These are phyloP conservation scores for Neonectria hederae DNA, from an alignment of 2,329 filamentous ascomycete genomes.

Conservation along the genomic window DNA sequence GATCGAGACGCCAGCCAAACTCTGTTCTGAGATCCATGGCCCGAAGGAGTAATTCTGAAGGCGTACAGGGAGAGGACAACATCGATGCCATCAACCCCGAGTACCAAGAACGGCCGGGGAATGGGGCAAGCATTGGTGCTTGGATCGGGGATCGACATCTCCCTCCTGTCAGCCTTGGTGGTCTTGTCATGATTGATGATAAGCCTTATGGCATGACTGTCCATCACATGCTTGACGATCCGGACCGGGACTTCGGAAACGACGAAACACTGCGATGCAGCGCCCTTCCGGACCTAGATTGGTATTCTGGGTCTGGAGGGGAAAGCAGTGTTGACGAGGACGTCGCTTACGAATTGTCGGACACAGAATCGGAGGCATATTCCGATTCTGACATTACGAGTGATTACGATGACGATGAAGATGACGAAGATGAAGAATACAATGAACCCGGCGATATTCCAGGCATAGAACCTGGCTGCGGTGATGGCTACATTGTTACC, in stretches of 20 bases:
- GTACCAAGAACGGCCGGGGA: conserved; percentile 81
- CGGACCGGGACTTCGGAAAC: conserved; percentile 56
- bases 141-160: conserved; percentile 87
- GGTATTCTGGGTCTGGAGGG: conserved; percentile 54
- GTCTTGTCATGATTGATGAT: conserved; percentile 84
- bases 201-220: conserved; percentile 94
- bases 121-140: conserved; percentile 92
- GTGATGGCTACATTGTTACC: conserved; percentile 82
- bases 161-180: conserved; percentile 90
- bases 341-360: conserved; percentile 69
- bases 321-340: conserved; percentile 62
- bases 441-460: conserved; percentile 78
- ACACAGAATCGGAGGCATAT: conserved; percentile 65
- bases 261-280: conserved; percentile 49
- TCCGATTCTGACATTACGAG: conserved; percentile 64
- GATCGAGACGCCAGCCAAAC: conserved; percentile 61
- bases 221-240: conserved; percentile 91
- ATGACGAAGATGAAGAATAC: conserved; percentile 65
- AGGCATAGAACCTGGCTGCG: conserved; percentile 78
- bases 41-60: conserved; percentile 42
- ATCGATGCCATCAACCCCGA: conserved; percentile 70
- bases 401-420: conserved; percentile 60
- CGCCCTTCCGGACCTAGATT: conserved; percentile 51
- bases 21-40: conserved; percentile 47
- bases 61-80: conserved; percentile 51